Base-by-base conservation (phyloP, 2,329 filamentous ascomycete species). In the Neobulgaria alba region DNA sequence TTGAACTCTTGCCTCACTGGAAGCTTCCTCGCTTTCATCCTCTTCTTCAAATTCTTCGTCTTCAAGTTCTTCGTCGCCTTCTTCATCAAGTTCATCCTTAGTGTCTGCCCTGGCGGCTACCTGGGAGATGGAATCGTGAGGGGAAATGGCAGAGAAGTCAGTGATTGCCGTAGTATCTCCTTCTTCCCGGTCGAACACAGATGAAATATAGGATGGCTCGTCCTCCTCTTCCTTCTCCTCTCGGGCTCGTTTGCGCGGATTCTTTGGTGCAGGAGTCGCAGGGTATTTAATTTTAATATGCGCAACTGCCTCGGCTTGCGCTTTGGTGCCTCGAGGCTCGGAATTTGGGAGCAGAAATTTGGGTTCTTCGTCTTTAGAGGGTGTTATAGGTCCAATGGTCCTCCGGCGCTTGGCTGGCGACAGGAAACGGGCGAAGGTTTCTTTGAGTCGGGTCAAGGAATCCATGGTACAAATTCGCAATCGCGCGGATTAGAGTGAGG, bases 341-440 rank as follows among this genome's bases (percentile, higher is more conserved):
- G 49, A 50, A 5, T 33, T 26, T 1, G 50, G 49, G 16, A 33
- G 21, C 10, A 43, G 10, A 20, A 48, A 54, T 5, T 30, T 35
- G 29, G 41, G 42, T 14, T 51, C 47, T 4, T 23, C 32, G 10
- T 39, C 34, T 30, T 33, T 39, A 3, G 33, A 34, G 9, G 51
- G 45, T n/a, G 49, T 49, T 14, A 36, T 38, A 40, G 50, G 50
- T 14, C 45, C 54, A 17, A 50, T 34, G 14, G 57, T 60, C 16
- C 56, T 56, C 29, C 50, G 58, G 33, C 58, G 58, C 33, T 59
- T 58, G 10, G 50, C 36, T 21, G 57, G 57, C 10, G 57, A 57
- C 31, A 61, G 40, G 35, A 50, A 54, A 14, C 45, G 47, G 19
- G 55, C 36, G 32, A 60, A 33, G 10, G 50, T 50, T 36, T 59